Evolutionary conservation across 208 protist species (phyloP), one percentile per base, ranked within the genome.

Genomic region (Trypanosoma brucei): DNA sequence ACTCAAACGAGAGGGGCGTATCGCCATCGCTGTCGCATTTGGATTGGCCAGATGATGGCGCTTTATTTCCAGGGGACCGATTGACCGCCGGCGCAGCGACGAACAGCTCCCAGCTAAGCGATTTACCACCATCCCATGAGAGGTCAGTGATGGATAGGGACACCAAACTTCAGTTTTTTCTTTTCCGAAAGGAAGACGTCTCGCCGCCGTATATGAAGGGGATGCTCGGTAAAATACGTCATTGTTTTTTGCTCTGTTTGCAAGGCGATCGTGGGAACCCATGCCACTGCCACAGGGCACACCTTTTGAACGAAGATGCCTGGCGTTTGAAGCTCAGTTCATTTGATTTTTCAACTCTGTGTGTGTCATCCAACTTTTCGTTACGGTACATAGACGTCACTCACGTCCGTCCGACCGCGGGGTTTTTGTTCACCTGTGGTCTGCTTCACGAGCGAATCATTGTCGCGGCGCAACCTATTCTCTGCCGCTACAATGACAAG

Each of bases 341-440:
- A 33, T 68, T 62, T 62, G 68, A 52, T 37, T 37, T 60, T 22
- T 30, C 60, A 22, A 40, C 39, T 8, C 38, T 72, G 35, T 56
- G 39, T 65, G 54, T 72, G 2, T 72, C 66, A 38, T 35, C 22
- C 1, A 30, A 49, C 61, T 65, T 33, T 61, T 59, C 35, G 37
- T 54, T 74, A 34, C 42, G 58, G 39, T 62, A 14, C 48, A 42
- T 74, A 3, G 54, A 53, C 14, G 33, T 35, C 11, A 64, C 64
- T 4, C 65, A 88, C 7, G 79, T 92, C 40, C 9, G 50, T 39
- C 81, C 83, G 0, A 94, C 85, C 0, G 88, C 88, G 3, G 88
- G 88, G 2, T 92, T 87, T 70, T 88, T 81, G 61, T 86, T 91
- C 49, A 69, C 79, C 1, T 74, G 86, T 54, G 88, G 81, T 11